phyloP scores from a whole-genome alignment of 176 grass and related monocot genomes.

The Oryza officinalis region DNA sequence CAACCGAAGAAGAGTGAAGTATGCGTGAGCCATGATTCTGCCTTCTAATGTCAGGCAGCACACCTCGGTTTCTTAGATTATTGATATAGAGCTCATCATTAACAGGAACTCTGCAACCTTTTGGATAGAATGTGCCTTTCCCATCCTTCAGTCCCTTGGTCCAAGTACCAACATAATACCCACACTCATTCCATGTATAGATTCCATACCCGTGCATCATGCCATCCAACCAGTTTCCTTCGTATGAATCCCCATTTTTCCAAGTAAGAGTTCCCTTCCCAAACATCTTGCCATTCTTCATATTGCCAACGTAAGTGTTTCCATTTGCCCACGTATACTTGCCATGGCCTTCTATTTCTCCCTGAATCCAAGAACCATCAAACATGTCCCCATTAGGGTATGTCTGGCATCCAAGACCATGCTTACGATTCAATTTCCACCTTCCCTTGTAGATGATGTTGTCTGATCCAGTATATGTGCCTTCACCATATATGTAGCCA shows the following conservation, averaged over 20 bases:
- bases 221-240: slow-evolving; percentile 91
- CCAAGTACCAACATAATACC: slow-evolving; percentile 89
- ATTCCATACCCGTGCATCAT: slow-evolving; percentile 90
- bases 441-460: slow-evolving; percentile 69
- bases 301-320: slow-evolving; percentile 76
- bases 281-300: slow-evolving; percentile 87
- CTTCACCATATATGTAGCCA: slow-evolving; percentile 82
- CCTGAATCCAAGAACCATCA: slow-evolving; percentile 95
- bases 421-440: slow-evolving; percentile 87
- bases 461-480: slow-evolving; percentile 62
- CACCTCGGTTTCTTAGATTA: slow-evolving; percentile 72
- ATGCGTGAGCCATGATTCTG: slow-evolving; percentile 70
- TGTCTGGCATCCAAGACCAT: slow-evolving; percentile 81
- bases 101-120: slow-evolving; percentile 78
- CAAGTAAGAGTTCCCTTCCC: slow-evolving; percentile 92
- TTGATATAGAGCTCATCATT: slow-evolving; percentile 66
- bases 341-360: slow-evolving; percentile 77
- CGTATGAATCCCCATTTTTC: slow-evolving; percentile 88
- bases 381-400: slow-evolving; percentile 79
- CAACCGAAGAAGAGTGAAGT: slow-evolving; percentile 73
- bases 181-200: slow-evolving; percentile 77
- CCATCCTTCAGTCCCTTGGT: slow-evolving; percentile 95
- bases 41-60: slow-evolving; percentile 73
- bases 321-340: slow-evolving; percentile 87
- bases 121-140: slow-evolving; percentile 90